These are phyloP conservation scores for Colletotrichum tropicale DNA, from an alignment of 2,329 filamentous ascomycete species.

Conservation along the genomic window DNA sequence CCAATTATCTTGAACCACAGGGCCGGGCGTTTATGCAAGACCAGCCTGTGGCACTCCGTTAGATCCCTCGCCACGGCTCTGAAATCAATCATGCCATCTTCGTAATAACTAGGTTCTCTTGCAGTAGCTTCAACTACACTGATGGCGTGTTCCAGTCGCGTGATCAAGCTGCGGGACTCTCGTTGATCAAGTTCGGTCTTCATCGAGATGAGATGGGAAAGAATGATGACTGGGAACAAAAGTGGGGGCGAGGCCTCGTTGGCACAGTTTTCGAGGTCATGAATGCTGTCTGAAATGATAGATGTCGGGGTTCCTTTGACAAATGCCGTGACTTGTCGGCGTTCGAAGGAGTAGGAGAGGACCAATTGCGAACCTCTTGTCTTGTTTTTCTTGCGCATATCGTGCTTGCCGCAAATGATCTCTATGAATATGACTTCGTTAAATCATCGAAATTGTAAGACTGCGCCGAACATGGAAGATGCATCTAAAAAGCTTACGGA, in stretches of 20 bases:
- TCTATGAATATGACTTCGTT: accelerated
- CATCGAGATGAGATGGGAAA: not conserved
- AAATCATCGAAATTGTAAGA: not conserved
- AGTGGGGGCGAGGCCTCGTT: not conserved
- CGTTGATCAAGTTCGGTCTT: not conserved
- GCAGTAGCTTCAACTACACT: not conserved
- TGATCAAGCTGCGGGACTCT: not conserved
- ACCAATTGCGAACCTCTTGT: not conserved
- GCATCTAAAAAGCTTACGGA: accelerated
- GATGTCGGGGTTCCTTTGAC: not conserved
- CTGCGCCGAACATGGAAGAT: accelerated
- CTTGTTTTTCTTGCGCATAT: accelerated
- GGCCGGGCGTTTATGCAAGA: not conserved
- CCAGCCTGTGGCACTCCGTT: not conserved
- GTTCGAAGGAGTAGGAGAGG: not conserved
- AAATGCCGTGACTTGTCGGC: not conserved
- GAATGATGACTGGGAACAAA: not conserved
- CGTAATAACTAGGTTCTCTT: not conserved
- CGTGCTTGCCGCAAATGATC: not conserved
- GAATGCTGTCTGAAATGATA: not conserved
- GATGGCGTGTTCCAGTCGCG: not conserved
- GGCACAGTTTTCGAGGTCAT: not conserved
- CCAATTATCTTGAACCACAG: not conserved
- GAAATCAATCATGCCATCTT: not conserved
- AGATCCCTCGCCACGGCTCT: not conserved